Evolutionary conservation across 73 alveolate species (phyloP).

Genomic region (Stentor roeselii): DNA sequence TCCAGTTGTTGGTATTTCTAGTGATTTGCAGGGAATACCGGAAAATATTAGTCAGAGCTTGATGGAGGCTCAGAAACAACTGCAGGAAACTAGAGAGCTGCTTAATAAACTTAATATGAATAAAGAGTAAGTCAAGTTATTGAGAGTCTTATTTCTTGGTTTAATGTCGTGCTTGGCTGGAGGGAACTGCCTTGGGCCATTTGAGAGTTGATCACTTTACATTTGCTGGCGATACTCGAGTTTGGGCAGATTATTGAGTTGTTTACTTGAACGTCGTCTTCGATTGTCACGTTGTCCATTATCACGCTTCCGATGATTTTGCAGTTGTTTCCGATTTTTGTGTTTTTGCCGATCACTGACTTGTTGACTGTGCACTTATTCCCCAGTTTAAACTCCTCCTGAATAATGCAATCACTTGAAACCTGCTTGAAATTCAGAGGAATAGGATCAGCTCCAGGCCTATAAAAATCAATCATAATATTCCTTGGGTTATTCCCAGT

Average conservation of each 20-base stretch:
- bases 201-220: not conserved
- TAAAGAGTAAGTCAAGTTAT: not conserved
- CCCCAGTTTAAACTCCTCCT: conserved; percentile 35
- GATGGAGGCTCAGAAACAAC: not conserved
- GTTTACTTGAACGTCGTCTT: conserved; percentile 29
- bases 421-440: not conserved
- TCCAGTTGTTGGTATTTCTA: not conserved
- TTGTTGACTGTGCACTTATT: conserved; percentile 28
- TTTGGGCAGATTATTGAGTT: conserved; percentile 1
- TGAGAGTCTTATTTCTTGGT: conserved; percentile 14
- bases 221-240: not conserved
- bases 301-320: conserved; percentile 41
- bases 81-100: not conserved
- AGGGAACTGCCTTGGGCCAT: not conserved
- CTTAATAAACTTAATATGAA: not conserved
- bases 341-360: conserved; percentile 38
- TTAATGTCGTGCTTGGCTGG: not conserved
- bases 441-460: not conserved
- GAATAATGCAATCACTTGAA: conserved; percentile 29
- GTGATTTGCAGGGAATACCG: no score
- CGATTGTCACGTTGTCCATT: conserved; percentile 32
- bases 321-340: conserved; percentile 36
- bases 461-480: not conserved
- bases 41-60: not conserved
- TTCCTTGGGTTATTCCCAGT: conserved; percentile 18